These are phyloP conservation scores for Didymella segeticola DNA, from an alignment of 2,329 filamentous ascomycete species.

Conservation along the genomic window DNA sequence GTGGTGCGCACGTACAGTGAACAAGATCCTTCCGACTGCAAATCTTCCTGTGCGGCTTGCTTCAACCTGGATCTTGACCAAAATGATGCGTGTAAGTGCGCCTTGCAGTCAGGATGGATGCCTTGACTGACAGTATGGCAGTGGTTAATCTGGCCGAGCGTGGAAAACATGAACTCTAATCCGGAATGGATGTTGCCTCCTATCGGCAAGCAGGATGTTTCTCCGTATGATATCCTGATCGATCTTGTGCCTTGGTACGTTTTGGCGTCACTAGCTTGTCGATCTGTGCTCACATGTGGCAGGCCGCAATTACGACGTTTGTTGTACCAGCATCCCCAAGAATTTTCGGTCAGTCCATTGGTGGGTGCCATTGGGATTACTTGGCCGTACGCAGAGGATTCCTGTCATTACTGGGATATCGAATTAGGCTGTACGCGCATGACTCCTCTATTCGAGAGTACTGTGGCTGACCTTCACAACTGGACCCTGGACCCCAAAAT, in stretches of 20 bases:
- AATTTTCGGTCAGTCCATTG: slow-evolving; percentile 37
- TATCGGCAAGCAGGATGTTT: slow-evolving; percentile 36
- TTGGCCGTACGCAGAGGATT: slow-evolving; percentile 46
- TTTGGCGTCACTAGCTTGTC: background rate
- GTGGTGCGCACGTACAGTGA: slow-evolving; percentile 42
- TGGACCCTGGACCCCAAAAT: slow-evolving; percentile 46
- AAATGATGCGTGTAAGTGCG: slow-evolving; percentile 45
- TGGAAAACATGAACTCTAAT: slow-evolving; percentile 44
- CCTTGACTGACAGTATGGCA: slow-evolving; percentile 23
- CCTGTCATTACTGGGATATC: slow-evolving; percentile 48
- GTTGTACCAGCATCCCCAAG: slow-evolving; percentile 41
- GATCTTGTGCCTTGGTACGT: slow-evolving; percentile 46
- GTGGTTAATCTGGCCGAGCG: slow-evolving; percentile 48
- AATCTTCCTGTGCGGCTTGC: slow-evolving; percentile 40
- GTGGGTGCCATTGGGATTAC: slow-evolving; percentile 38
- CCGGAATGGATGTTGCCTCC: slow-evolving; percentile 46
- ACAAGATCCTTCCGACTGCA: slow-evolving; percentile 36
- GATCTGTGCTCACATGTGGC: slow-evolving; percentile 19
- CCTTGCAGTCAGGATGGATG: background rate
- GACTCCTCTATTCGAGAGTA: slow-evolving; percentile 44
- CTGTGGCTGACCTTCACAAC: slow-evolving; percentile 40
- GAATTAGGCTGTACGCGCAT: slow-evolving; percentile 43
- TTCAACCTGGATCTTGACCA: slow-evolving; percentile 43
- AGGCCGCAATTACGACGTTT: slow-evolving; percentile 46
- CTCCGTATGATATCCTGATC: slow-evolving; percentile 42